A percentile compares a stretch with the other conserved stretches of the same genome.
These are phyloP conservation scores for Akanthomyces uredinophilus DNA, from an alignment of 2,329 filamentous ascomycete species.

Conservation along the genomic window DNA sequence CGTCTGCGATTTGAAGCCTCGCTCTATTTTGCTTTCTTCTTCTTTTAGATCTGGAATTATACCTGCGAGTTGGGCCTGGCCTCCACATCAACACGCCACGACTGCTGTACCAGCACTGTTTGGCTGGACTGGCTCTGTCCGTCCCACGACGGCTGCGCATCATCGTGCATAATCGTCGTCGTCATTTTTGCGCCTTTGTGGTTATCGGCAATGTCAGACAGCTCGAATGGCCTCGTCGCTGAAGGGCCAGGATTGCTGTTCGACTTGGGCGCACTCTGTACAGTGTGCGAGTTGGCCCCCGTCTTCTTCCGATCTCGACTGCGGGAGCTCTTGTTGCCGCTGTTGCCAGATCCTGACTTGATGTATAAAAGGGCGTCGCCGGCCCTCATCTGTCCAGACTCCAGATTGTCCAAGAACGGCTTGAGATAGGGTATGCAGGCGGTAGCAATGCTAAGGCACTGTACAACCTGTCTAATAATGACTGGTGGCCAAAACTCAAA, in stretches of 20 bases:
- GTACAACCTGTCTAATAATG: conserved; percentile 5
- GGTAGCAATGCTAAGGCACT: conserved; percentile 4
- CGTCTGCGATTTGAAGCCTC: too few relatives aligned
- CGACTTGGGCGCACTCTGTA: neutral
- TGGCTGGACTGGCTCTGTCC: conserved; percentile 13
- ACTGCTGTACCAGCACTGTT: conserved; percentile 13
- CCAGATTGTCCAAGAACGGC: conserved; percentile 11
- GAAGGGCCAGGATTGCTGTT: neutral
- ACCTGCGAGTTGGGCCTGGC: neutral
- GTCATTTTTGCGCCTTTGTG: neutral
- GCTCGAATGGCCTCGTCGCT: neutral
- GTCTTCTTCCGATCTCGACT: neutral
- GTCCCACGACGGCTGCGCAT: conserved; percentile 6
- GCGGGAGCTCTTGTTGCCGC: conserved; percentile 1
- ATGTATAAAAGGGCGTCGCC: conserved; percentile 1
- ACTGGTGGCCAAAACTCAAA: conserved; percentile 6
- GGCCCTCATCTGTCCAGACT: conserved; percentile 7
- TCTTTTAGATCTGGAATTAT: neutral
- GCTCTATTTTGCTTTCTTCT: neutral
- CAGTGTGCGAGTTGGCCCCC: neutral
- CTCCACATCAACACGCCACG: conserved; percentile 11
- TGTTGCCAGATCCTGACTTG: conserved; percentile 1
- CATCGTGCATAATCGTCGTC: neutral
- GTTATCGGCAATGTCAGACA: neutral
- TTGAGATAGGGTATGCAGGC: conserved; percentile 11